A percentile compares a stretch with the other conserved stretches of the same genome.
These are phyloP conservation scores for Aspergillus udagawae DNA, from an alignment of 2,329 filamentous ascomycete species.

Conservation along the genomic window DNA sequence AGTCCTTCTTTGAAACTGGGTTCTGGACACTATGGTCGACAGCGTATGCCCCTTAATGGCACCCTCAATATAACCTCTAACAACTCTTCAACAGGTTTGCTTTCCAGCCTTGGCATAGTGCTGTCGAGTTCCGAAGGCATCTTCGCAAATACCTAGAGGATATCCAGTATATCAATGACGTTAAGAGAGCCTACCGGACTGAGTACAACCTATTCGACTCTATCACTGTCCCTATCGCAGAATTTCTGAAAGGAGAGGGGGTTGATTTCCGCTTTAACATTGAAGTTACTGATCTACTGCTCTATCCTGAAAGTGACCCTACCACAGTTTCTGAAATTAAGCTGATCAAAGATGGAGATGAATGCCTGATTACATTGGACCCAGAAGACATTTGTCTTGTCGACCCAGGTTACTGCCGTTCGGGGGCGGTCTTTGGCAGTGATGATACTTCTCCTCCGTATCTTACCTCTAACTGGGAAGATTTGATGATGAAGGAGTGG, in stretches of 20 bases:
- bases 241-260: conserved; percentile 14
- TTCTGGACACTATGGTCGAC: too few species aligned
- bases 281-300: conserved; percentile 15
- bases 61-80: not conserved
- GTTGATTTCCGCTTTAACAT: conserved; percentile 18
- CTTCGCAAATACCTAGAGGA: conserved; percentile 14
- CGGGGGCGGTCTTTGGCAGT: conserved; percentile 27
- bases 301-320: conserved; percentile 7
- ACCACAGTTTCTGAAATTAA: conserved; percentile 23
- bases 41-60: conserved; percentile 11
- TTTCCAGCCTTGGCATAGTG: conserved; percentile 17
- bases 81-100: conserved; percentile 7
- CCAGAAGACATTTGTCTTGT: conserved; percentile 34
- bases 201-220: conserved; percentile 21
- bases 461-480: not conserved
- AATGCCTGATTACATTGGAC: conserved; percentile 18
- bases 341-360: conserved; percentile 14
- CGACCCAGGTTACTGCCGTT: conserved; percentile 35
- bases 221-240: conserved; percentile 15
- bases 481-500: conserved; percentile 29
- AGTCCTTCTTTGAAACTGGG: too few species aligned
- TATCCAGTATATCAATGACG: not conserved
- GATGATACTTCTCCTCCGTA: conserved; percentile 18
- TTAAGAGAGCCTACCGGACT: not conserved
- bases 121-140: conserved; percentile 15